Evolutionary conservation across 169 alveolate species (phyloP), one percentile per base, ranked within the genome.

Genomic region (Plasmodium cynomolgi): DNA sequence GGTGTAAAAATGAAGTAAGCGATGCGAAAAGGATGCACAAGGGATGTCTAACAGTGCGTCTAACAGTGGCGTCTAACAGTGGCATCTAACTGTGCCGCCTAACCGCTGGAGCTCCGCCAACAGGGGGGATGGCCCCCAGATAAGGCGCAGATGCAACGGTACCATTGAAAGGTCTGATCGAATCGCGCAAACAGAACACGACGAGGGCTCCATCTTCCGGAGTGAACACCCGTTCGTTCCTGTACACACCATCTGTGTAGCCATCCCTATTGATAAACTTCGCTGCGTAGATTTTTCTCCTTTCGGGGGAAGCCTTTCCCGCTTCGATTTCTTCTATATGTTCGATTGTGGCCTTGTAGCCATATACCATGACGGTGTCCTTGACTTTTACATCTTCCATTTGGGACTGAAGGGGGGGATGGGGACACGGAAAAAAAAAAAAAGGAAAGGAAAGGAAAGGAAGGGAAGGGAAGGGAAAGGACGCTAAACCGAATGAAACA

Each of bases 311-410:
- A 31, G 20, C 20, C 44, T 88, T 58, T 80, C 34, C 77, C 44
- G 33, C 29, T 39, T 29, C 13, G 11, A 58, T 23, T 34, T 88
- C 31, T 41, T 80, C 26, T 39, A 88, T 58, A 7, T 39, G 37
- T 41, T 58, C 54, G 0, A 88, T 62, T 34, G 62, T 80, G 31
- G 94, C 81, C 54, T 88, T 88, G 73, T 80, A 86, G 54, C 94
- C 94, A 80, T 88, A 88, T 33, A 88, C 58, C 94, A 88, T 88
- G 37, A 88, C 94, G 50, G 56, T 81, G 47, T 88, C 94, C 11
- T 88, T 71, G 31, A 79, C 75, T 1, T 29, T 62, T 34, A 79
- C 94, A 80, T 88, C 72, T 62, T 88, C 34, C 54, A 34, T 80
- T 44, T 75, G 4, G 29, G 23, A 84, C 33, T 29, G 41, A n/a